Base-by-base conservation (phyloP, 176 grass and related monocot genomes). In the Oryza glaberrima region DNA sequence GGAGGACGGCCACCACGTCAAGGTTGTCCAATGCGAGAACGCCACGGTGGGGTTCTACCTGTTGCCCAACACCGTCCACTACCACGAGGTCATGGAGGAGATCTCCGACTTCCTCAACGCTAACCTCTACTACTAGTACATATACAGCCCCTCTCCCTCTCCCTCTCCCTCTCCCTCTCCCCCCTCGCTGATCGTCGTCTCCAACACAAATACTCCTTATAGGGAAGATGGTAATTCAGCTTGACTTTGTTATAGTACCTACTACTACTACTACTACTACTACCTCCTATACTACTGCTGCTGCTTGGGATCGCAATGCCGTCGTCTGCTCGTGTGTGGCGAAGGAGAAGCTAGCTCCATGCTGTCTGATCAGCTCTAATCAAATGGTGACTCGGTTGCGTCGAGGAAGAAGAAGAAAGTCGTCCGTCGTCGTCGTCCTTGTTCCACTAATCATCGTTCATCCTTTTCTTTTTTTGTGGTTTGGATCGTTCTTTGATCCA, bases 81-180 rank as follows among this genome's bases (percentile, higher is more conserved):
- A 92, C 81, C 89, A 96, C 67, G 90, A 92, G 89, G 96, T 99
- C 9, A 99, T 96, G 94, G 93, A 92, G 68, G 96, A 99, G 96
- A 96, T 99, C 44, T 65, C 92, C 67, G 85, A 88, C 73, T 99
- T 99, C 85, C 70, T 99, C 88, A 41, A 35, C 44, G 77, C 72
- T 86, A 99, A 94, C 91, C 86, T 89, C 93, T 77, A 91, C 93
- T 77, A 91, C 93, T 77, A 91, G 93, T 80, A 88, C 43, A 87
- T 88, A 93, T 67, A 68, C 45, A 70, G 38, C 80, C 40, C 4
- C 35, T 6, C 35, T 0, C 35, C 38, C 28, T 28, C 26, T 28
- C 26, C 28, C 36, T 38, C 36, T 28, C 26, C 28, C 36, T 38
- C 36, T 1, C 36, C 40, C 30, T 32, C 2, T 32, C 30, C 30